These are phyloP conservation scores for Skeletonema tropicum DNA, from an alignment of 108 stramenopile species.

Conservation along the genomic window DNA sequence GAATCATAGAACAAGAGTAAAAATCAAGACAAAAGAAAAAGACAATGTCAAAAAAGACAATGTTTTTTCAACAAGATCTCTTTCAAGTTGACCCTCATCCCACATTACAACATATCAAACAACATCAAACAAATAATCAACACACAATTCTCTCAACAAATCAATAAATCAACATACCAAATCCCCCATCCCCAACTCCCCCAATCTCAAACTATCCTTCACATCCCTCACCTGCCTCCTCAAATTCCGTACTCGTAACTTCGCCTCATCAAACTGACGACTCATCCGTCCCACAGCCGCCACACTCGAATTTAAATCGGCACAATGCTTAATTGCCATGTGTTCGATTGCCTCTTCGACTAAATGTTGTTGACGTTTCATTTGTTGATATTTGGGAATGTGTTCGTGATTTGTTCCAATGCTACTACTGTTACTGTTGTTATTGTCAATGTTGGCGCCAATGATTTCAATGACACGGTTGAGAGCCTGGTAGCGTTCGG, in stretches of 20 bases:
- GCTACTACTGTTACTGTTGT: background rate
- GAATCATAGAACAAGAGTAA: too few relatives aligned
- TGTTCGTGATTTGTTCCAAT: constrained; percentile 24
- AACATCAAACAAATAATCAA: too few relatives aligned
- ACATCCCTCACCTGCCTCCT: constrained; percentile 83
- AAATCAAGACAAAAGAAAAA: too few relatives aligned
- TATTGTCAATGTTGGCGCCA: constrained; percentile 55
- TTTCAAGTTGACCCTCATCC: too few relatives aligned
- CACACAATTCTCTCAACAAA: background rate
- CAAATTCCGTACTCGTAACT: constrained; percentile 61
- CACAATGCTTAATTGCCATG: constrained; percentile 79
- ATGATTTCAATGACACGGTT: constrained; percentile 85
- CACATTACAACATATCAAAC: too few relatives aligned
- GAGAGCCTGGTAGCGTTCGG: constrained; percentile 68
- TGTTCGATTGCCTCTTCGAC: constrained; percentile 88
- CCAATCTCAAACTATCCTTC: constrained; percentile 65
- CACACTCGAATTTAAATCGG: constrained; percentile 83
- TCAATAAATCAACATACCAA: background rate
- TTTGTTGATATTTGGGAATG: constrained; percentile 60
- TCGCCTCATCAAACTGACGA: constrained; percentile 81
- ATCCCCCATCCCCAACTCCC: constrained; percentile 19
- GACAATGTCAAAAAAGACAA: too few relatives aligned
- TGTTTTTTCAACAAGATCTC: too few relatives aligned
- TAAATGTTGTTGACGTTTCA: constrained; percentile 61
- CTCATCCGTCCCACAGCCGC: constrained; percentile 80